These are phyloP conservation scores for Elongisporangium prolatum DNA, from an alignment of 352 stramenopile species.

Conservation along the genomic window DNA sequence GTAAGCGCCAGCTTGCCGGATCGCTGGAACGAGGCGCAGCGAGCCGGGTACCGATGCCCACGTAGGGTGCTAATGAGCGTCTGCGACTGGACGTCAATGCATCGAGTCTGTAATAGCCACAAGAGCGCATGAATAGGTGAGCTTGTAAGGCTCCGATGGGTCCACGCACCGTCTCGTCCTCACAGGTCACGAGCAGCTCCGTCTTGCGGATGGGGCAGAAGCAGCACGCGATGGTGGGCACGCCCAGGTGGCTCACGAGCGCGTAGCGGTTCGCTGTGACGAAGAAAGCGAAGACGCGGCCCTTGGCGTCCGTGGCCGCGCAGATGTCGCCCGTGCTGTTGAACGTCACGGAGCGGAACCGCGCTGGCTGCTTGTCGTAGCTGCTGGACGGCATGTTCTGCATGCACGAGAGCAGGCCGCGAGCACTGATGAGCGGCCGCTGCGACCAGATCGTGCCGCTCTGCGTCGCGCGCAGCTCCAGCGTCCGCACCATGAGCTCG, in stretches of 20 bases:
- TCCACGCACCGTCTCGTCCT: slow-evolving; percentile 62
- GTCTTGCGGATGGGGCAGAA: slow-evolving; percentile 63
- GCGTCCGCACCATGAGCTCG: slow-evolving; percentile 48
- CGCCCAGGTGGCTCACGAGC: slow-evolving; percentile 65
- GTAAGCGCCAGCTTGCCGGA: slow-evolving; percentile 71
- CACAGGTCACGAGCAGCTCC: slow-evolving; percentile 80
- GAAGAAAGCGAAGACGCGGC: slow-evolving; percentile 79
- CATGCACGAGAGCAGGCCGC: slow-evolving; percentile 60
- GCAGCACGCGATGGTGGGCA: slow-evolving; percentile 49
- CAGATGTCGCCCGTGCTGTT: slow-evolving; percentile 60
- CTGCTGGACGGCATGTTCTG: slow-evolving; percentile 62
- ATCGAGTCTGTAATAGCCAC: slow-evolving; percentile 43
- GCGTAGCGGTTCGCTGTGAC: slow-evolving; percentile 69
- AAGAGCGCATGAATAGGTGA: no score
- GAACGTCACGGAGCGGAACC: slow-evolving; percentile 67
- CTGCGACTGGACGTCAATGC: slow-evolving; percentile 74
- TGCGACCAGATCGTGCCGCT: slow-evolving; percentile 74
- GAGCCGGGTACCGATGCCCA: slow-evolving; percentile 51
- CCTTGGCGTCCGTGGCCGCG: slow-evolving; percentile 68
- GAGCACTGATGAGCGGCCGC: slow-evolving; percentile 58
- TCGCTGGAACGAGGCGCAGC: slow-evolving; percentile 62
- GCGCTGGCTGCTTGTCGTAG: slow-evolving; percentile 40
- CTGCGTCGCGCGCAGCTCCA: slow-evolving; percentile 62
- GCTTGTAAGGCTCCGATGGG: no score
- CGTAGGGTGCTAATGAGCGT: slow-evolving; percentile 73